These are phyloP conservation scores for Psilocybe subaeruginosa DNA, from an alignment of 768 basidiomycete species.

Conservation along the genomic window DNA sequence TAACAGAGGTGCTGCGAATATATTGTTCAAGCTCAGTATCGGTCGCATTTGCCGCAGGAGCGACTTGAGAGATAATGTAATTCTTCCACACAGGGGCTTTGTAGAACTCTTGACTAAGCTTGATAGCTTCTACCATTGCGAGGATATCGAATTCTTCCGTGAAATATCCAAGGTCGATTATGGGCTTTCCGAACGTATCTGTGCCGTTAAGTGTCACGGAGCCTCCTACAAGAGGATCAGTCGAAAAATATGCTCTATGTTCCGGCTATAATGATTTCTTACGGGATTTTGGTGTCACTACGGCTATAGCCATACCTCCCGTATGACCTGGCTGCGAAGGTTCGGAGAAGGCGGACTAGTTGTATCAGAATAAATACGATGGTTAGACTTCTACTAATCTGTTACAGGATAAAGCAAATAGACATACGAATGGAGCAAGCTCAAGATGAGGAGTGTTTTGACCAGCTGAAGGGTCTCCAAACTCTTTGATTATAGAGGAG, in stretches of 20 bases:
- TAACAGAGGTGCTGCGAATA: not conserved
- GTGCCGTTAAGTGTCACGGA: not conserved
- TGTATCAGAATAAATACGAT: too few relatives aligned
- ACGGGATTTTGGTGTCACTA: constrained; percentile 3
- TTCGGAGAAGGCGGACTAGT: not conserved
- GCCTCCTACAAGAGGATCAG: not conserved
- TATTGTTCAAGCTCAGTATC: not conserved
- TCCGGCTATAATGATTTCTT: not conserved
- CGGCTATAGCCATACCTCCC: not conserved
- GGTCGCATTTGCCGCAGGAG: not conserved
- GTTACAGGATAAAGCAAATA: too few relatives aligned
- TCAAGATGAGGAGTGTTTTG: not conserved
- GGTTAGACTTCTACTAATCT: too few relatives aligned
- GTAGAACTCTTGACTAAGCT: not conserved
- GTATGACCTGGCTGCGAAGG: not conserved
- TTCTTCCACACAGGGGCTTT: not conserved
- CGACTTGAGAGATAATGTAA: not conserved
- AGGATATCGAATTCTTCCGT: not conserved
- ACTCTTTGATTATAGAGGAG: not conserved
- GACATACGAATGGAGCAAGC: not conserved
- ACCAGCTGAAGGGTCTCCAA: not conserved
- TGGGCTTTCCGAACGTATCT: not conserved
- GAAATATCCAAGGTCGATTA: constrained; percentile 1
- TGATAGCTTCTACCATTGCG: constrained; percentile 1
- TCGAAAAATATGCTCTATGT: not conserved